A percentile compares a stretch with the other conserved stretches of the same genome.
Conservation (phyloP, 2,329 filamentous ascomycete genomes). For the Emergomyces pasteurianus region DNA sequence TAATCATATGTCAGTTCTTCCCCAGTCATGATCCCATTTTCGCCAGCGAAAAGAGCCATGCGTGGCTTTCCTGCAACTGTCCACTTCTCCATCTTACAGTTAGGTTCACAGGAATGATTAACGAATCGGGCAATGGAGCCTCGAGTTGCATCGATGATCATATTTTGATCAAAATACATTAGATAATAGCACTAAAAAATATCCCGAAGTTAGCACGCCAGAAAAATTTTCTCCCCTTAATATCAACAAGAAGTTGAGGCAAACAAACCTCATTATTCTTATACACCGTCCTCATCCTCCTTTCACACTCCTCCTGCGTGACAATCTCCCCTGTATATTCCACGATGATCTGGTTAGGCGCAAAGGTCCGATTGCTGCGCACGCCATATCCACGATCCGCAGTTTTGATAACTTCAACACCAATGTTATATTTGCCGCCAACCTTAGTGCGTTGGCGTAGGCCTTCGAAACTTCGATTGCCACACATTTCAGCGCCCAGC, state of each 20-base stretch:
- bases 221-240: not conserved
- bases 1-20: constrained; percentile 95
- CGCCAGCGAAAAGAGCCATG: constrained; percentile 93
- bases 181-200: constrained; percentile 78
- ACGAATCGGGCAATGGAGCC: constrained; percentile 96
- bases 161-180: constrained; percentile 97
- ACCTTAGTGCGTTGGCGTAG: constrained; percentile 62
- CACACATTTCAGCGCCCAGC: constrained; percentile 59
- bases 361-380: constrained; percentile 76
- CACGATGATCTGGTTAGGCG: constrained; percentile 88
- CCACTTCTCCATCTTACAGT: constrained; percentile 97
- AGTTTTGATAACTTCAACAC: constrained; percentile 92
- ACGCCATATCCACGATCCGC: constrained; percentile 80
- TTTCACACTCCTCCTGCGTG: constrained; percentile 83
- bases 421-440: constrained; percentile 78
- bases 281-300: constrained; percentile 85
- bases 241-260: not conserved
- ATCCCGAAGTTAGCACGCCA: not conserved
- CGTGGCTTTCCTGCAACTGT: constrained; percentile 85
- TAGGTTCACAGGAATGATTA: constrained; percentile 93
- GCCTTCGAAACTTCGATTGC: constrained; percentile 77
- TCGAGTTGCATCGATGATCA: constrained; percentile 95
- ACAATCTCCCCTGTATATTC: constrained; percentile 98
- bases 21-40: constrained; percentile 79
- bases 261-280: constrained; percentile 74